These are phyloP conservation scores for Cystobasidiaceae sp. DNA, from an alignment of 1,284 basidiomycete species.

Conservation along the genomic window DNA sequence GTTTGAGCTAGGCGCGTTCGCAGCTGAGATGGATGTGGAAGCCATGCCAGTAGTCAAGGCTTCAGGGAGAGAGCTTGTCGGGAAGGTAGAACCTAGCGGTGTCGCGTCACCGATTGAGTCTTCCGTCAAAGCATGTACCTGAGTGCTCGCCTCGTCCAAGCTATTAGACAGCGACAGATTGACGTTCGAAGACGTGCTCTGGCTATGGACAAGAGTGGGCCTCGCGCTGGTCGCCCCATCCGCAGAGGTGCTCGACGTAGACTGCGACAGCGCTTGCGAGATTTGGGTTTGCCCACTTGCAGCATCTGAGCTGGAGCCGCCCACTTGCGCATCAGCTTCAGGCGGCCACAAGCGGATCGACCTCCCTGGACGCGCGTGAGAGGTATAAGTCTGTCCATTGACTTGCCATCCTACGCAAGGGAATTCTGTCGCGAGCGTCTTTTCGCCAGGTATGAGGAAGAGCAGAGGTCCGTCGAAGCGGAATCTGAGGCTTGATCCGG, in stretches of 20 bases:
- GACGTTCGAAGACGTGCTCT: constrained; percentile 3
- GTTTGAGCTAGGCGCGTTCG: not conserved
- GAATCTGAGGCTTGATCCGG: constrained; percentile 23
- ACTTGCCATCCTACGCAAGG: constrained; percentile 14
- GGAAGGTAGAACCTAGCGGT: too few relatives aligned
- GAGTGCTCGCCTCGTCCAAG: not conserved
- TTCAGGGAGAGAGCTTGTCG: too few relatives aligned
- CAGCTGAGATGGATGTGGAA: not conserved
- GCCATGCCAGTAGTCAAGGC: not conserved
- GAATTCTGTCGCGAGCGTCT: constrained; percentile 13
- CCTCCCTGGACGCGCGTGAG: not conserved
- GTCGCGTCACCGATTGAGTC: too few relatives aligned
- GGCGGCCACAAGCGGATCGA: constrained; percentile 28
- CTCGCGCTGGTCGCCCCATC: not conserved
- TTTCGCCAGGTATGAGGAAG: constrained; percentile 15
- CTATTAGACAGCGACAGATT: constrained; percentile 7
- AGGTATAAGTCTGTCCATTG: constrained; percentile 17
- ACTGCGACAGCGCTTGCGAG: not conserved
- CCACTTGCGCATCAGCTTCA: not conserved
- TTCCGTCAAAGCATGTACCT: not conserved
- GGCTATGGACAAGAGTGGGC: not conserved
- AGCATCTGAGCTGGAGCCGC: not conserved
- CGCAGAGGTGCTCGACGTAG: not conserved
- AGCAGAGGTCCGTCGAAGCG: constrained; percentile 24
- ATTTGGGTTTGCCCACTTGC: not conserved